These are phyloP conservation scores for Tolypocladium pustulatum DNA, from an alignment of 2,329 filamentous ascomycete species.

Conservation along the genomic window DNA sequence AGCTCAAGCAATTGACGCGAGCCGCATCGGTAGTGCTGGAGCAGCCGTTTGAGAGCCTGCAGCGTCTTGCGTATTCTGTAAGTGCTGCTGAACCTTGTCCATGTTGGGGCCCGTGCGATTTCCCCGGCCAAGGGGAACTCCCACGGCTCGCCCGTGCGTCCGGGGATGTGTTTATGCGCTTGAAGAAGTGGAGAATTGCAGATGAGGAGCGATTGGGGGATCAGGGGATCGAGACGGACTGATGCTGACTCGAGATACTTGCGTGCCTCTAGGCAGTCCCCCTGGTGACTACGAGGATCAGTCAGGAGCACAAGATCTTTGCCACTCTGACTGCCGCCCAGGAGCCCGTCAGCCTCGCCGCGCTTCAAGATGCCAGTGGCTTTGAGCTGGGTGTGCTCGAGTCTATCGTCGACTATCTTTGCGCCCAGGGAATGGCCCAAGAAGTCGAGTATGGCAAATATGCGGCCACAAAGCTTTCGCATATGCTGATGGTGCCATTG, in stretches of 20 bases:
- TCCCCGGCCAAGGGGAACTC: not conserved
- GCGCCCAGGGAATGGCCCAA: constrained; percentile 5
- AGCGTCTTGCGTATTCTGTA: constrained; percentile 8
- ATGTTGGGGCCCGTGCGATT: not conserved
- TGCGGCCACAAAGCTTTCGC: constrained; percentile 5
- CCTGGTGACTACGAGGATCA: constrained; percentile 6
- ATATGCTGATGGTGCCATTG: constrained; percentile 4
- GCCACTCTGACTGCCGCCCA: constrained; percentile 1
- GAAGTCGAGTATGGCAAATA: constrained; percentile 3
- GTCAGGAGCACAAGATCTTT: constrained; percentile 8
- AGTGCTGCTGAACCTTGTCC: not conserved
- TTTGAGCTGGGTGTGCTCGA: constrained; percentile 4
- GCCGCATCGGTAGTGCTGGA: constrained; percentile 5
- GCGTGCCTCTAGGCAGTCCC: constrained; percentile 3
- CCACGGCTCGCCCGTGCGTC: not conserved
- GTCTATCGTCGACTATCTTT: constrained; percentile 7
- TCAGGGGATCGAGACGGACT: too few species aligned
- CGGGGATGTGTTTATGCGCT: not conserved
- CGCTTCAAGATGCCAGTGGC: constrained; percentile 2
- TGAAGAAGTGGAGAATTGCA: not conserved
- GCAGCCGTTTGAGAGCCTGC: constrained; percentile 9
- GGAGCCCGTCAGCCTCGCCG: constrained; percentile 3
- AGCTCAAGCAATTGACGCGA: constrained; percentile 1
- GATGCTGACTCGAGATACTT: not conserved
- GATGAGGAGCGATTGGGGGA: not conserved